phyloP scores from a whole-genome alignment of 257 asterid genomes.

The Nicotiana attenuata region DNA sequence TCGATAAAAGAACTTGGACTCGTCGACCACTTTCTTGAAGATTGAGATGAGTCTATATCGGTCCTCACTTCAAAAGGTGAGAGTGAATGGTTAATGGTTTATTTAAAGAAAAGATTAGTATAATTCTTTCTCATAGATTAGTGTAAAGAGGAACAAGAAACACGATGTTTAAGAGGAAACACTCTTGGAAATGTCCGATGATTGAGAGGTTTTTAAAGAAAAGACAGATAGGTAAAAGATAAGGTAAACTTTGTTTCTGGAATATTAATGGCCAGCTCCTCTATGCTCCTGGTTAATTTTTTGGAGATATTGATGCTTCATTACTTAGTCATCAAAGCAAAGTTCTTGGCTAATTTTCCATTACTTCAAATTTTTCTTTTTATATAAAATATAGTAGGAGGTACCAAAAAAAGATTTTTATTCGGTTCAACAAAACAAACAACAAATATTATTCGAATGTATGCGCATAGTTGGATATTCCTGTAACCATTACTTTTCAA shows the following conservation, averaged over 20 bases:
- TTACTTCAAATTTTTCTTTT: too few relatives aligned
- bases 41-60: constrained; percentile 22
- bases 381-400: too few relatives aligned
- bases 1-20: neutral
- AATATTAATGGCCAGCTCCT: neutral
- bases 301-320: constrained; percentile 10
- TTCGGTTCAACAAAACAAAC: too few relatives aligned
- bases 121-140: neutral
- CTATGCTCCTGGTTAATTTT: neutral
- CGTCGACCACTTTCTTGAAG: neutral
- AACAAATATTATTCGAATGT: neutral
- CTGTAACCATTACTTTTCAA: neutral
- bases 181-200: constrained; percentile 1
- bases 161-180: constrained; percentile 11
- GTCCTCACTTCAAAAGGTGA: neutral
- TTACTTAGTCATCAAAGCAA: neutral
- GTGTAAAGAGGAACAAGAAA: neutral
- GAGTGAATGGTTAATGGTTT: neutral
- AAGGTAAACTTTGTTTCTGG: constrained; percentile 2
- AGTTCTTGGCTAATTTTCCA: neutral
- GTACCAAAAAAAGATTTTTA: too few relatives aligned
- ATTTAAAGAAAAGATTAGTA: neutral
- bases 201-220: neutral
- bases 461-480: neutral
- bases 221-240: neutral